Percentiles rank a stretch among this genome's conserved stretches.
phyloP scores from a whole-genome alignment of 1,139 yeast species.

The Entelexis paramagnoliae region DNA sequence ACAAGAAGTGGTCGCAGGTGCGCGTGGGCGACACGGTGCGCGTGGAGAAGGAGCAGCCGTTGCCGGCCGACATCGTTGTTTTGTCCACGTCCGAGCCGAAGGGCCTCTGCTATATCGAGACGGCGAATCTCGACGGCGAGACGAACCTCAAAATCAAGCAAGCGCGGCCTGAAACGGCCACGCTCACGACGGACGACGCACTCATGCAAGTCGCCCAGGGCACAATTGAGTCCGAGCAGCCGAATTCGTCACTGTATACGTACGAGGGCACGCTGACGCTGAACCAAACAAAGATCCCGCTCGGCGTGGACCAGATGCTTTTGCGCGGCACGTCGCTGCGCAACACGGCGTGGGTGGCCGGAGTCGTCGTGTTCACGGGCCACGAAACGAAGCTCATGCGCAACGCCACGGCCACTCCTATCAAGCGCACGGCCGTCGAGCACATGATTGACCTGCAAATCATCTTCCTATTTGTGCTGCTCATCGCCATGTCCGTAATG shows the following conservation, averaged over 20 bases:
- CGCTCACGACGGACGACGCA: conserved; percentile 58
- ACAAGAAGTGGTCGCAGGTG: conserved; percentile 75
- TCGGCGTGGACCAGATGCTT: conserved; percentile 82
- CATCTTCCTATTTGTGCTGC: conserved; percentile 70
- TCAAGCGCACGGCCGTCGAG: conserved; percentile 93
- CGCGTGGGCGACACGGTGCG: conserved; percentile 84
- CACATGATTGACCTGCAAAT: conserved; percentile 89
- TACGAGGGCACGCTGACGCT: conserved; percentile 81
- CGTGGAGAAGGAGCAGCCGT: conserved; percentile 76
- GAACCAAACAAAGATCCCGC: conserved; percentile 43
- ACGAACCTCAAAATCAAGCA: conserved; percentile 94
- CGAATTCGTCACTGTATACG: conserved; percentile 87
- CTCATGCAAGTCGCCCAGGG: conserved; percentile 44
- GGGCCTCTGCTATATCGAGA: conserved; percentile 93
- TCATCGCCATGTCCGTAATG: conserved; percentile 62
- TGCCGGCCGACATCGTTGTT: conserved; percentile 86
- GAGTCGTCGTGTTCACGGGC: conserved; percentile 89
- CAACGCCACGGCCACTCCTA: conserved; percentile 97
- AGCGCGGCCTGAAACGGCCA: conserved; percentile 66
- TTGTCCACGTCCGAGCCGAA: conserved; percentile 94
- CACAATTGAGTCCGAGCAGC: conserved; percentile 67
- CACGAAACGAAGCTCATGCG: conserved; percentile 98
- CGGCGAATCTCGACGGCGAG: conserved; percentile 96
- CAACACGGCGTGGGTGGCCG: conserved; percentile 93
- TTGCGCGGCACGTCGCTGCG: conserved; percentile 92